A percentile compares a stretch with the other conserved stretches of the same genome.
These are phyloP conservation scores for Chaetomidium leptoderma DNA, from an alignment of 495 filamentous ascomycete genomes.

Conservation along the genomic window DNA sequence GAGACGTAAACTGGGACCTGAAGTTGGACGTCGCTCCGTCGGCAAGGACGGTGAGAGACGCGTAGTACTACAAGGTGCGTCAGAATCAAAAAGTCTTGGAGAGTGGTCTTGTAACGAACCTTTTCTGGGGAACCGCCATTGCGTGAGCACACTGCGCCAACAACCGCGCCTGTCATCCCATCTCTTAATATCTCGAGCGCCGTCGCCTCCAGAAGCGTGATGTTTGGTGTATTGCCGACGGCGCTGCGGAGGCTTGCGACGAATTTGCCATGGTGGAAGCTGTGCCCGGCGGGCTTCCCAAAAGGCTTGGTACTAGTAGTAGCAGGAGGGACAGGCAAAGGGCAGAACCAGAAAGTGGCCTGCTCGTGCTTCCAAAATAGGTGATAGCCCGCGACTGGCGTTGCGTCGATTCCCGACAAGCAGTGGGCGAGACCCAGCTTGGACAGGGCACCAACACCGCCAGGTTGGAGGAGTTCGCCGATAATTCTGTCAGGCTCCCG, in stretches of 20 bases:
- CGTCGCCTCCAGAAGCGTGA: conserved; percentile 12
- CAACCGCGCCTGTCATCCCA: neutral
- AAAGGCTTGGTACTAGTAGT: neutral
- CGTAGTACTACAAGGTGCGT: neutral
- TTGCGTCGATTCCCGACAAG: conserved; percentile 73
- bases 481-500: conserved; percentile 87
- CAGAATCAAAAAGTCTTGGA: no score
- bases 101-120: neutral
- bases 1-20: conserved; percentile 13
- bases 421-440: conserved; percentile 66
- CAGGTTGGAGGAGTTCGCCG: conserved; percentile 79
- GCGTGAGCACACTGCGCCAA: conserved; percentile 4
- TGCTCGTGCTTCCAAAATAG: conserved; percentile 66
- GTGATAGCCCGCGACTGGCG: conserved; percentile 68
- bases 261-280: conserved; percentile 62
- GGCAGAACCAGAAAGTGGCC: conserved; percentile 59
- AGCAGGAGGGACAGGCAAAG: neutral
- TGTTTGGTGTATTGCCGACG: neutral
- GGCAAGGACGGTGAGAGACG: conserved; percentile 14
- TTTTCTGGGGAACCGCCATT: neutral
- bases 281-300: conserved; percentile 47
- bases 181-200: conserved; percentile 16
- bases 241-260: conserved; percentile 45
- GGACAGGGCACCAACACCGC: conserved; percentile 68
- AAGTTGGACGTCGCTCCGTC: conserved; percentile 19